Evolutionary conservation across 129 eudicot genomes (phyloP).

Genomic region (Oenanthe sinensis): DNA sequence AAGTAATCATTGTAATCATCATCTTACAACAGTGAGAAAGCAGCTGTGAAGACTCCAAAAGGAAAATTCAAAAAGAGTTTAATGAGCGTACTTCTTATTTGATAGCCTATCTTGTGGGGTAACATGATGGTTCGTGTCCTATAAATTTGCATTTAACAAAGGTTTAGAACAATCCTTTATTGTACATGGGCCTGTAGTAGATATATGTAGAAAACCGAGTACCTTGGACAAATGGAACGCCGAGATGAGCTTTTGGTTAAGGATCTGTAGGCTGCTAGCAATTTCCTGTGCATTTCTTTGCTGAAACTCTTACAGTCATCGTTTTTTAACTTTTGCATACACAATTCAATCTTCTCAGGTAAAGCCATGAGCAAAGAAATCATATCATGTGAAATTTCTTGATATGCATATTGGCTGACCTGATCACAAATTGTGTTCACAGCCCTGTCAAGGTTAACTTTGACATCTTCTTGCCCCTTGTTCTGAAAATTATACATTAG

Average conservation of each 20-base stretch:
- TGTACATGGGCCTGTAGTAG: background rate
- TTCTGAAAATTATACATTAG: conserved; percentile 33
- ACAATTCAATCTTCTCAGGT: conserved; percentile 47
- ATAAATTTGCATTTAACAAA: conserved; percentile 12
- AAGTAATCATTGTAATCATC: background rate
- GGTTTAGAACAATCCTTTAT: conserved; percentile 16
- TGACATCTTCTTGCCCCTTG: conserved; percentile 79
- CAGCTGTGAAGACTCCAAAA: background rate
- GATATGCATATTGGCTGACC: conserved; percentile 28
- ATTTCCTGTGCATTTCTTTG: conserved; percentile 62
- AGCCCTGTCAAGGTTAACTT: conserved; percentile 42
- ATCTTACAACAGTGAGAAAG: background rate
- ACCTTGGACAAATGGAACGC: conserved; percentile 41
- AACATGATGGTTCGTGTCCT: conserved; percentile 39
- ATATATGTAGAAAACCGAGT: conserved; percentile 11
- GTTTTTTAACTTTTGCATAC: conserved; percentile 29
- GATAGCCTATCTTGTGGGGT: conserved; percentile 23
- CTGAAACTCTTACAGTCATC: conserved; percentile 43
- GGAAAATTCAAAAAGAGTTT: background rate
- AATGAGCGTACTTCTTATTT: conserved; percentile 35
- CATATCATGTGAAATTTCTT: conserved; percentile 40
- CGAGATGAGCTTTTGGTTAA: conserved; percentile 33
- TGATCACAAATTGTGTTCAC: conserved; percentile 52
- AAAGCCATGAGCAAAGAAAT: conserved; percentile 37
- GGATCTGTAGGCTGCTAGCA: conserved; percentile 45